Conservation (phyloP, 1,284 basidiomycete genomes). For the Ustanciosporium gigantosporum region DNA sequence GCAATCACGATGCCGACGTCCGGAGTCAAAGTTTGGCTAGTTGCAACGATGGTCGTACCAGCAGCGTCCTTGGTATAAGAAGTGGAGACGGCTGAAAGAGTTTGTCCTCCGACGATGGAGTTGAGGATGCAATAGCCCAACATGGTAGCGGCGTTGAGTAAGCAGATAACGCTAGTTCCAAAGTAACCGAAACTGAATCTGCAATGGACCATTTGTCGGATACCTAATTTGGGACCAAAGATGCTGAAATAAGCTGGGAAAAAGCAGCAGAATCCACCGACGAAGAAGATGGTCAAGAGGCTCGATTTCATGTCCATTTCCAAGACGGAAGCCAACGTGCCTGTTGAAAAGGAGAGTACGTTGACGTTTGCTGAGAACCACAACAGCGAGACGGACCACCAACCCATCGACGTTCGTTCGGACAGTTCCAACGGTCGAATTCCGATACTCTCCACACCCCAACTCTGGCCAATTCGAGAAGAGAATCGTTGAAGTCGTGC, state of each 20-base stretch:
- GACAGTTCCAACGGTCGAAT: constrained; percentile 38
- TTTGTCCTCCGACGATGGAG: constrained; percentile 65
- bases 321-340: constrained; percentile 66
- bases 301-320: constrained; percentile 66
- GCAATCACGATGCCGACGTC: constrained; percentile 86
- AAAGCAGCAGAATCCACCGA: constrained; percentile 60
- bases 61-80: too few species aligned
- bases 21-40: constrained; percentile 52
- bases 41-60: constrained; percentile 1
- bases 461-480: too few species aligned
- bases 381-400: constrained; percentile 63
- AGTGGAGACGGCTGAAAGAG: constrained; percentile 62
- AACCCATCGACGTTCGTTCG: constrained; percentile 52
- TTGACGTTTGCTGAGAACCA: constrained; percentile 58
- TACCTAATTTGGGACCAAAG: constrained; percentile 69
- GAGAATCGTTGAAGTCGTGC: too few species aligned
- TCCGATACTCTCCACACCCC: constrained; percentile 41
- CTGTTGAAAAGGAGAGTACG: constrained; percentile 67
- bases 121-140: constrained; percentile 66
- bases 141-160: constrained; percentile 57
- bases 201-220: constrained; percentile 68
- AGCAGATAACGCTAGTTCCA: constrained; percentile 67
- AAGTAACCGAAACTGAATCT: constrained; percentile 69
- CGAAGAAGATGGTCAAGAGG: constrained; percentile 60
- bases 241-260: constrained; percentile 45